These are phyloP conservation scores for Corylus americana DNA, from an alignment of 306 rosid species.

Conservation along the genomic window DNA sequence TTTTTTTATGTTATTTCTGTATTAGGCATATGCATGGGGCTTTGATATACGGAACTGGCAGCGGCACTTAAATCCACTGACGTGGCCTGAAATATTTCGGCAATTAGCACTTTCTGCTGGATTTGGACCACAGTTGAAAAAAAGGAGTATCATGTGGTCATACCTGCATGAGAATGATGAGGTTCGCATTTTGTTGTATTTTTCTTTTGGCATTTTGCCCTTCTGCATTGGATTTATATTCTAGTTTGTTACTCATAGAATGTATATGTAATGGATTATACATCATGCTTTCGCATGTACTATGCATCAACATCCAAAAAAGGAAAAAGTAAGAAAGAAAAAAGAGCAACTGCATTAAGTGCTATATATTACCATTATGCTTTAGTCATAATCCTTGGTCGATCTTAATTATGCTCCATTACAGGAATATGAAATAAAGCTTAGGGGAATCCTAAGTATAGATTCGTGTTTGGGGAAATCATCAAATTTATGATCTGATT, in stretches of 20 bases:
- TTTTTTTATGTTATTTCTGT: conserved; percentile 15
- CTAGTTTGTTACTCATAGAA: neutral
- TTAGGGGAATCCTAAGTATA: no score
- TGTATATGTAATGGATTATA: no score
- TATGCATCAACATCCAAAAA: no score
- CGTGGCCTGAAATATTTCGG: conserved; percentile 96
- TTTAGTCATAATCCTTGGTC: no score
- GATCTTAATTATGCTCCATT: no score
- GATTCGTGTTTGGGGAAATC: no score
- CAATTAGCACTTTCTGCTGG: conserved; percentile 94
- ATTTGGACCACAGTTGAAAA: conserved; percentile 87
- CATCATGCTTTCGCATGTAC: no score
- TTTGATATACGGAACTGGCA: conserved; percentile 98
- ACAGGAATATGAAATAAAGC: no score
- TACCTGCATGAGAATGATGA: conserved; percentile 70
- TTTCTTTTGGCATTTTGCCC: neutral
- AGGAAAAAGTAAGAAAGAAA: no score
- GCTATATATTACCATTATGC: no score
- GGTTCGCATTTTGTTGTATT: conserved; percentile 45
- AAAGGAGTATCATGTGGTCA: conserved; percentile 68
- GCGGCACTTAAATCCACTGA: conserved; percentile 80
- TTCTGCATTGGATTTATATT: conserved; percentile 13
- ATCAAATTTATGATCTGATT: no score
- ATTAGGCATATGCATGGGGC: conserved; percentile 96
- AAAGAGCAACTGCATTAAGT: no score